Base-by-base conservation (phyloP, 129 eudicot genomes). In the Smallanthus sonchifolius region DNA sequence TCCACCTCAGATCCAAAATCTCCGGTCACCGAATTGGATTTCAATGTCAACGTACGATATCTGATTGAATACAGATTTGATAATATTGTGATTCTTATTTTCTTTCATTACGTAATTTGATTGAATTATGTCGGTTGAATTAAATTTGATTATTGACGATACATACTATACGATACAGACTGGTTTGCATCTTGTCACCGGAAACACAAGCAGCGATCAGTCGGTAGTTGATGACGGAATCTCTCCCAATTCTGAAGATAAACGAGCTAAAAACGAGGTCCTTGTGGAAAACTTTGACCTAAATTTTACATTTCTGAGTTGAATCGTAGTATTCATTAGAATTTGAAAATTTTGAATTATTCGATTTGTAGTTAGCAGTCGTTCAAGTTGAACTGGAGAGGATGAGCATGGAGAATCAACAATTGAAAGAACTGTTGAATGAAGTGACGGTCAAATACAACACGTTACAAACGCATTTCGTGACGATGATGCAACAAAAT, bases 221-320 rank as follows among this genome's bases (percentile, higher is more conserved):
- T 88, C 95, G 45, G 75, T 80, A 42, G 91, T 84, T 34, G 91
- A 84, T 39, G 89, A 86, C 52, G 86, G 92, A 62, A 59, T 76
- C 2, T 84, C 92, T n/a, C 65, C 92, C 0, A 86, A 83, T 49
- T 82, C 96, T 0, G 83, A 84, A 14, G 83, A 82, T 24, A 86
- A 82, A 71, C 86, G 85, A 79, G 84, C 79, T 44, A 86, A 86
- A 77, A 84, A 15, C 34, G 91, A 88, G 95, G 95, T 88, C 30
- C 73, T 40, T 44, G n/a, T 13, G 4, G 6, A 45, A 0, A 55
- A 7, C 24, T 39, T 80, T 24, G 52, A 73, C 52, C 63, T 57
- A 51, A 51, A 32, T 42, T 79, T 20, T 2, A 10, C 24, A 17
- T 57, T 43, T 43, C 19, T 67, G 14, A 49, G 51, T 73, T 43